Conservation (phyloP, 2,329 filamentous ascomycete species). For the Aureobasidium uvarum region DNA sequence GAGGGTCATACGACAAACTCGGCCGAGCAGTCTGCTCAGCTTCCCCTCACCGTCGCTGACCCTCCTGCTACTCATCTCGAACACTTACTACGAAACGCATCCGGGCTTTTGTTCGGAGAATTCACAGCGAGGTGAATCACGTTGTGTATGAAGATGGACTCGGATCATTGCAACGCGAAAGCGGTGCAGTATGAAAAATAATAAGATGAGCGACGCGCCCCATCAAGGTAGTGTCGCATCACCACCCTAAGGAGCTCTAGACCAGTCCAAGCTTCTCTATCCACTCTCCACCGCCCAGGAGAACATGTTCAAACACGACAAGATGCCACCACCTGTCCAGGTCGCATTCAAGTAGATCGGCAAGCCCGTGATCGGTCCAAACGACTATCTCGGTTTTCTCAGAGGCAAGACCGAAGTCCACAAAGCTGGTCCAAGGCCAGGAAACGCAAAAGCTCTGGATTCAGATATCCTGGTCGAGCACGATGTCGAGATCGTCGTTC, state of each 20-base stretch:
- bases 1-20: not conserved
- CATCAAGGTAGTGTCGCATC: not conserved
- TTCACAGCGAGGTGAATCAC: not conserved
- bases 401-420: slow-evolving; percentile 41
- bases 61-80: not conserved
- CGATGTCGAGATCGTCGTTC: slow-evolving; percentile 46
- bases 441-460: slow-evolving; percentile 39
- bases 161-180: not conserved
- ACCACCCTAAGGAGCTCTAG: not conserved
- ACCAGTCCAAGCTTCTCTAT: not conserved
- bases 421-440: slow-evolving; percentile 41
- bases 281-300: not conserved
- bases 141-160: not conserved
- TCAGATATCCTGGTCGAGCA: slow-evolving; percentile 46
- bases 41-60: not conserved
- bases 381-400: slow-evolving; percentile 39
- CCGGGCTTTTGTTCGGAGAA: not conserved
- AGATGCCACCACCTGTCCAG: slow-evolving; percentile 6
- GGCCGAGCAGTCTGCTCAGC: not conserved
- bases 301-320: no score
- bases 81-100: no score
- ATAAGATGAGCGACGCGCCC: not conserved
- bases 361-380: slow-evolving; percentile 42
- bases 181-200: not conserved
- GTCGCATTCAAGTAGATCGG: slow-evolving; percentile 36